A percentile compares a stretch with the other conserved stretches of the same genome.
Conservation (phyloP, 1,284 basidiomycete genomes). For the Porogramme epimiltina region DNA sequence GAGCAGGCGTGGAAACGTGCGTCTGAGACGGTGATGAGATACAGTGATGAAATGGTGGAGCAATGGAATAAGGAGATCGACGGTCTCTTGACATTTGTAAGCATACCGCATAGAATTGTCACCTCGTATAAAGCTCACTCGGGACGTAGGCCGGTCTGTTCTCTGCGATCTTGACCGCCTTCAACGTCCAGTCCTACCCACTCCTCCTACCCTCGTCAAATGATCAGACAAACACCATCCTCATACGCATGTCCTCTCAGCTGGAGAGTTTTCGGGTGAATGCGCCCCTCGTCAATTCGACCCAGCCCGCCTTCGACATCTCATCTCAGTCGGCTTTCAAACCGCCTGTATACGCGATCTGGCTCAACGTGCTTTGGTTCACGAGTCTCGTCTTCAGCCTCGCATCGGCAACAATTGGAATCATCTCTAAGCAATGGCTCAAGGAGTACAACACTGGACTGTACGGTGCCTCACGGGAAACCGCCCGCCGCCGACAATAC, state of each 20-base stretch:
- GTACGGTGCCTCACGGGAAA: constrained; percentile 15
- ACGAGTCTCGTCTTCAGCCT: constrained; percentile 17
- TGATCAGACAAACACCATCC: background rate
- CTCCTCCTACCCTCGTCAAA: background rate
- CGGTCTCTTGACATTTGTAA: too few species aligned
- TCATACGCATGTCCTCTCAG: background rate
- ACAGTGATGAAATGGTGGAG: too few species aligned
- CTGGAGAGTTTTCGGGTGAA: background rate
- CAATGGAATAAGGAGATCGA: too few species aligned
- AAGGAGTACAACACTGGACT: constrained; percentile 17
- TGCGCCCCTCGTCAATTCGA: constrained; percentile 14
- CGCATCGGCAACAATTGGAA: constrained; percentile 14
- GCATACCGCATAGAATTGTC: too few species aligned
- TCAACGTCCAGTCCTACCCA: background rate
- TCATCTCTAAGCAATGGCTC: constrained; percentile 22
- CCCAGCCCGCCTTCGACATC: background rate
- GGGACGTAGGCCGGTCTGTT: constrained; percentile 5
- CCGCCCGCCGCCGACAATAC: constrained; percentile 18
- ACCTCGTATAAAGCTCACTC: too few species aligned
- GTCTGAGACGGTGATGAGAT: too few species aligned
- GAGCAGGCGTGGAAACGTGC: too few species aligned
- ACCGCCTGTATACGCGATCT: constrained; percentile 7
- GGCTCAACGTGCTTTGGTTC: constrained; percentile 19
- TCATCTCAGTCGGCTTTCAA: constrained; percentile 1
- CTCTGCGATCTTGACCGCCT: background rate